Evolutionary conservation across 179 eudicot species (phyloP).

Genomic region (Beta macrorhiza): DNA sequence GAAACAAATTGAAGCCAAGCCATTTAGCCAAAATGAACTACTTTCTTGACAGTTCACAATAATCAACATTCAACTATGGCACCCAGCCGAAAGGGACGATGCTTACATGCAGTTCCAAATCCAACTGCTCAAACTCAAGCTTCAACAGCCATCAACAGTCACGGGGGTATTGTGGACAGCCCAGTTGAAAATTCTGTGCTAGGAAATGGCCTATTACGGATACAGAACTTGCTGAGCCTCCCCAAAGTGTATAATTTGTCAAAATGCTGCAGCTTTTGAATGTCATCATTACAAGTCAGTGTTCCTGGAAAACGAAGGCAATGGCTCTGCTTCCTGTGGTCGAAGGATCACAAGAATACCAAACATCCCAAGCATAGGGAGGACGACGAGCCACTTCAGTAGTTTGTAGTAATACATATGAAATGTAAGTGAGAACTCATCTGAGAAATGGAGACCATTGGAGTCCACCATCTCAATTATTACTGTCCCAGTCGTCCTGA

Average conservation of each 20-base stretch:
- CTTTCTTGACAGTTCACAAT: conserved; percentile 4
- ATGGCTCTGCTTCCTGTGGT: conserved; percentile 82
- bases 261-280: conserved; percentile 12
- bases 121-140: neutral
- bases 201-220: conserved; percentile 1
- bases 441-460: conserved; percentile 75
- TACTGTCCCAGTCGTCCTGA: conserved; percentile 82
- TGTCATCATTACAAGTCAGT: conserved; percentile 50
- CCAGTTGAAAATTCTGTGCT: conserved; percentile 12
- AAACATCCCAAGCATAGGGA: conserved; percentile 96
- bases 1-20: neutral
- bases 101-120: neutral
- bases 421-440: conserved; percentile 87
- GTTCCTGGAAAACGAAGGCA: conserved; percentile 91
- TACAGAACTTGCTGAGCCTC: conserved; percentile 12
- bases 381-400: conserved; percentile 92
- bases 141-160: conserved; percentile 6
- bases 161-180: neutral
- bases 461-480: conserved; percentile 85
- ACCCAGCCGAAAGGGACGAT: neutral
- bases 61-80: neutral
- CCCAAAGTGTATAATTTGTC: conserved; percentile 13
- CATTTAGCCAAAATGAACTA: neutral
- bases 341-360: conserved; percentile 78
- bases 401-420: conserved; percentile 89